Percentiles rank a stretch among this genome's conserved stretches.
Conservation (phyloP, 306 rosid species). For the Macrotyloma uniflorum region DNA sequence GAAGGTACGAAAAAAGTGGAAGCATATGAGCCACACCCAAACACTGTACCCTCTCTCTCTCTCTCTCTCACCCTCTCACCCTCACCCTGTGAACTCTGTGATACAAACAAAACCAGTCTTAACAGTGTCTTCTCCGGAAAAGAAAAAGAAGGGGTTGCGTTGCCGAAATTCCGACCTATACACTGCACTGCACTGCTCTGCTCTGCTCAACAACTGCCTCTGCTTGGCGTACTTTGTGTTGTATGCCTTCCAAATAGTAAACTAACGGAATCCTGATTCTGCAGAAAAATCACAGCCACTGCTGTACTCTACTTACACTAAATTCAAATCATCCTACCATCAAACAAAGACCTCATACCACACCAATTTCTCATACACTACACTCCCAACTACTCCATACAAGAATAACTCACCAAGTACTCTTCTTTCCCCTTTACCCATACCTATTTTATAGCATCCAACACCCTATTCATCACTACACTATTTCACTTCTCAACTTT, state of each 20-base stretch:
- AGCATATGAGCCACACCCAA: conserved; percentile 8
- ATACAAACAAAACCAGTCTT: conserved; percentile 15
- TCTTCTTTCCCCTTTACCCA: no score
- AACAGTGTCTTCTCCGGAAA: conserved; percentile 46
- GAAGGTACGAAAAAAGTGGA: conserved; percentile 44
- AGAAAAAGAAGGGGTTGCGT: conserved; percentile 44
- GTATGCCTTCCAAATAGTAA: conserved; percentile 3
- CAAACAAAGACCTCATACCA: no score
- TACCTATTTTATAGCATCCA: no score
- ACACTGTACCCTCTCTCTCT: no score
- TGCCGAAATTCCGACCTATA: not conserved
- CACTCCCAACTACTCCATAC: no score
- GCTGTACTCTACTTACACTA: not conserved
- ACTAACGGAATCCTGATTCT: conserved; percentile 27
- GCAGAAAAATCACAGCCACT: conserved; percentile 22
- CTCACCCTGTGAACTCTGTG: conserved; percentile 29
- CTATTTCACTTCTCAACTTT: no score
- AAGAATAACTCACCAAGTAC: no score
- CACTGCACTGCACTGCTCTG: not conserved
- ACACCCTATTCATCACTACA: no score
- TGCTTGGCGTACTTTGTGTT: conserved; percentile 23
- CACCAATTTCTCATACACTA: no score
- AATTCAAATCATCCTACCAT: not conserved
- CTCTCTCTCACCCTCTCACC: no score
- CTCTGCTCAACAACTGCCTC: not conserved